Evolutionary conservation across 1,284 basidiomycete genomes (phyloP), one percentile per base, ranked within the genome.

Genomic region (Meripilus lineatus): DNA sequence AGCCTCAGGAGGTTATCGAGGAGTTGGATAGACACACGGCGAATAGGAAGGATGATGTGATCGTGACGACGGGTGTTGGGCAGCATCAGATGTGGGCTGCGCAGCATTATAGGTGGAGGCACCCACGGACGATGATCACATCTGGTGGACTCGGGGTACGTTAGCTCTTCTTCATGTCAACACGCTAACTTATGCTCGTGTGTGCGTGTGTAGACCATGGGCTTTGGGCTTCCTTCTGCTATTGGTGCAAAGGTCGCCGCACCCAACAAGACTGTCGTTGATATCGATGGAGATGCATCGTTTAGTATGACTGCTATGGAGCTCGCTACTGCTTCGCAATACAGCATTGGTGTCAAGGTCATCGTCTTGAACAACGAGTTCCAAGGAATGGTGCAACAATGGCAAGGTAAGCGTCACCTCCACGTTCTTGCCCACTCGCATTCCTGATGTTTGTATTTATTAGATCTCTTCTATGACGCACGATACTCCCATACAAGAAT

Each of bases 1-100:
- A 98, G 77, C 95, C 95, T 3, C 95, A 99, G 68, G 93, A 96
- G 69, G 91, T 97, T 41, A 83, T 99, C 42, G 87, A 93, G 68
- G 94, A 93, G 65, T 75, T 99, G 15, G 85, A 99, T 59, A 69
- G 63, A 45, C 85, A 92, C 69, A 71, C 74, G 46, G 74, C 57
- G 40, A 52, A 79, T 48, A 75, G 74, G 59, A 96, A 99, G 74
- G 87, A 93, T 44, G 81, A 97, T 34, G 78, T 97, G 23, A 72
- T 99, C 57, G 71, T 99, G 51, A 70, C 91, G 3, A 98, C 96
- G 3, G 95, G 95, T 58, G 96, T 99, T 20, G 96, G 96, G 4
- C 95, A 98, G 67, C 95, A 99, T 70, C 95, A 99, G 69, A 99
- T 99, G 95, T 99, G 93, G 93, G 94, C 95, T 1, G 92, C 91